Conservation (phyloP, 345 rosid genomes). For the Populus alba region DNA sequence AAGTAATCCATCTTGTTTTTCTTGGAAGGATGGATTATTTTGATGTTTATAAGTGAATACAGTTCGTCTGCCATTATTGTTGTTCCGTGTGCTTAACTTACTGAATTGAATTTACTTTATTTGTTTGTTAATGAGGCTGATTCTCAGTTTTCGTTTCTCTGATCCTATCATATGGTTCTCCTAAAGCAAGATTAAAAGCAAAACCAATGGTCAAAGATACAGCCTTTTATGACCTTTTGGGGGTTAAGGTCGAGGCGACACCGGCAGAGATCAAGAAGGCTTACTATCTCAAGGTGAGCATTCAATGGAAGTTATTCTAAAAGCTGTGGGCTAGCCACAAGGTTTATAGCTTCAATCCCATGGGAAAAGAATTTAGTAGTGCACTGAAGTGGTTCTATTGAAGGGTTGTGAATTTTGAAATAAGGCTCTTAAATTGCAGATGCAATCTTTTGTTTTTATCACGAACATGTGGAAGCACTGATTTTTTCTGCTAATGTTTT, state of each 20-base stretch:
- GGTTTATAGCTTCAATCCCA: not conserved
- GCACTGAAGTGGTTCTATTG: not conserved
- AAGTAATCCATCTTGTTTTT: not conserved
- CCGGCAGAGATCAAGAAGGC: slow-evolving; percentile 86
- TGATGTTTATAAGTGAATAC: not conserved
- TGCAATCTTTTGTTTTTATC: not conserved
- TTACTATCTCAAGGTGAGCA: slow-evolving; percentile 72
- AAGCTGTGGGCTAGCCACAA: not conserved
- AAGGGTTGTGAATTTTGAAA: not conserved
- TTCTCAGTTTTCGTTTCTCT: slow-evolving; percentile 5
- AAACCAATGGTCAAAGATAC: slow-evolving; percentile 66
- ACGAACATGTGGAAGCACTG: not conserved
- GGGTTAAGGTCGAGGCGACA: slow-evolving; percentile 63
- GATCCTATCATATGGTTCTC: not conserved
- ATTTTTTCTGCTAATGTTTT: not conserved
- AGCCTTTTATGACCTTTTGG: slow-evolving; percentile 68
- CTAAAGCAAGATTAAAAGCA: not conserved
- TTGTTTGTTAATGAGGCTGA: slow-evolving; percentile 3
- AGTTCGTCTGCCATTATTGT: not conserved
- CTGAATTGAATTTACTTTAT: not conserved
- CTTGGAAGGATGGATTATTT: not conserved
- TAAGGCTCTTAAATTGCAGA: not conserved
- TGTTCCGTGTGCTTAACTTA: not conserved
- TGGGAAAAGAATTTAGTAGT: too few species aligned
- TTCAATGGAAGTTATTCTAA: not conserved